Percentiles rank a stretch among this genome's conserved stretches.
Conservation (phyloP, 2,329 filamentous ascomycete genomes). For the Colletotrichum simmondsii region DNA sequence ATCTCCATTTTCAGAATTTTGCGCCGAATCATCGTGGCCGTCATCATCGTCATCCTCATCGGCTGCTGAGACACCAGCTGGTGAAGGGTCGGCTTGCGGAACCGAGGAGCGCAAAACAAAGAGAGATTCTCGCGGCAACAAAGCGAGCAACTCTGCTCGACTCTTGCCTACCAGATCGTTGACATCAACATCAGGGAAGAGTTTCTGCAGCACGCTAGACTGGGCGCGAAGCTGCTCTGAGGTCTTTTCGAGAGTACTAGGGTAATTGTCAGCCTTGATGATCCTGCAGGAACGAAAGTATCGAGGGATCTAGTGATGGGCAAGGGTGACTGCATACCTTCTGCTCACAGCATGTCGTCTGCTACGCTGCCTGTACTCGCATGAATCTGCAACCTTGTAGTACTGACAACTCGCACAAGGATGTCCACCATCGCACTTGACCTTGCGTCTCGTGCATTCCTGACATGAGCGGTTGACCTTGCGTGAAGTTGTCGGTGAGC, state of each 20-base stretch:
- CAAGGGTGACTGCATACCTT: constrained; percentile 34
- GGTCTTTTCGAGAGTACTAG: constrained; percentile 40
- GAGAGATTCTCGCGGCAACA: constrained; percentile 26
- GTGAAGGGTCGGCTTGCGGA: constrained; percentile 8
- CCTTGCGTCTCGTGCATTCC: constrained; percentile 42
- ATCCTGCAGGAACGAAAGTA: neutral
- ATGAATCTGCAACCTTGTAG: constrained; percentile 40
- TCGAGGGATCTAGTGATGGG: neutral
- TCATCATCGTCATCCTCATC: constrained; percentile 9
- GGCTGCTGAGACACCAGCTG: neutral
- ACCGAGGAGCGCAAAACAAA: neutral
- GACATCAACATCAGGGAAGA: constrained; percentile 37
- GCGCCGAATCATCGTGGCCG: constrained; percentile 37
- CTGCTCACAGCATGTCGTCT: constrained; percentile 44
- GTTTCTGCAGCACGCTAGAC: constrained; percentile 36
- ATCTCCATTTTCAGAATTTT: constrained; percentile 42
- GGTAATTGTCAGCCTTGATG: neutral
- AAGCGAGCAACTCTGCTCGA: constrained; percentile 36
- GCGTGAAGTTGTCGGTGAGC: neutral
- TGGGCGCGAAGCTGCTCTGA: constrained; percentile 39
- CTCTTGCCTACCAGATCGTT: constrained; percentile 37
- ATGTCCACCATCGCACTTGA: constrained; percentile 54
- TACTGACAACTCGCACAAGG: constrained; percentile 51
- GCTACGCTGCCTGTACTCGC: constrained; percentile 43
- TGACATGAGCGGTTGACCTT: constrained; percentile 41